A percentile compares a stretch with the other conserved stretches of the same genome.
phyloP scores from a whole-genome alignment of 129 eudicot species.

The Flaveria robusta region DNA sequence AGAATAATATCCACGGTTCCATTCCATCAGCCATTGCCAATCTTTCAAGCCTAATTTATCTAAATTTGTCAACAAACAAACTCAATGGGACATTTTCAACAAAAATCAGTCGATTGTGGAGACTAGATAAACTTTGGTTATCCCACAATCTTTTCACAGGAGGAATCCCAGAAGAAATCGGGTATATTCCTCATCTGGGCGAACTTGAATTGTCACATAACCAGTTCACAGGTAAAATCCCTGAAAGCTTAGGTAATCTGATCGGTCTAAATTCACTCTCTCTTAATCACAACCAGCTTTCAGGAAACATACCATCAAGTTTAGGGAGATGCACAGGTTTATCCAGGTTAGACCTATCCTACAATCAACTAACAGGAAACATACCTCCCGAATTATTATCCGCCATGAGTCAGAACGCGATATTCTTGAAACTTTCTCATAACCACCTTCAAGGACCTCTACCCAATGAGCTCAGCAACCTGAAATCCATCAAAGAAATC shows the following conservation, averaged over 20 bases:
- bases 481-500: slow-evolving; percentile 43
- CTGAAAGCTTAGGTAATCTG: slow-evolving; percentile 47
- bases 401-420: slow-evolving; percentile 37
- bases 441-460: slow-evolving; percentile 52
- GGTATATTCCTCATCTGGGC: slow-evolving; percentile 42
- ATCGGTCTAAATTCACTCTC: slow-evolving; percentile 30
- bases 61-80: slow-evolving; percentile 51
- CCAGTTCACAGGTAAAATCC: slow-evolving; percentile 49
- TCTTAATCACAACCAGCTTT: slow-evolving; percentile 51
- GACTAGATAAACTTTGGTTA: slow-evolving; percentile 41
- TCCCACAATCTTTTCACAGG: slow-evolving; percentile 50
- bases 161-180: slow-evolving; percentile 42
- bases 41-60: slow-evolving; percentile 37
- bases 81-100: slow-evolving; percentile 45
- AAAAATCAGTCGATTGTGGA: slow-evolving; percentile 35
- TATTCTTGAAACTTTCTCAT: slow-evolving; percentile 59
- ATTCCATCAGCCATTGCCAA: slow-evolving; percentile 44
- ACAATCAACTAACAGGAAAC: slow-evolving; percentile 49
- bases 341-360: slow-evolving; percentile 48
- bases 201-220: slow-evolving; percentile 55
- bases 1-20: slow-evolving; percentile 47
- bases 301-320: slow-evolving; percentile 56
- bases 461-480: slow-evolving; percentile 50
- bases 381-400: slow-evolving; percentile 49
- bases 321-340: slow-evolving; percentile 48